phyloP scores from a whole-genome alignment of 208 protist genomes.

The Strigomonas culicis region DNA sequence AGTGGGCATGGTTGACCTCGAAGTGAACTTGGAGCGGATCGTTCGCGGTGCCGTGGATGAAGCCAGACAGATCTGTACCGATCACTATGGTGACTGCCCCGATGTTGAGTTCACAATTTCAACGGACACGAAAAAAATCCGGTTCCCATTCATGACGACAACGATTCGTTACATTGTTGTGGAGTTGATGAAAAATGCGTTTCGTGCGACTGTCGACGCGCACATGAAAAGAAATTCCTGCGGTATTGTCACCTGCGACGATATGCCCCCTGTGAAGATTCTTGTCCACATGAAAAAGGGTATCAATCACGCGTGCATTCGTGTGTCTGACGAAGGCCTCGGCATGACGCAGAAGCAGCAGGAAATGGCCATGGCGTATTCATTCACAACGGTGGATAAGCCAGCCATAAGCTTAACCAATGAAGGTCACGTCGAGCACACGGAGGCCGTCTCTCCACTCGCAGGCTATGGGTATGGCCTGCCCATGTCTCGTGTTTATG shows the following conservation, averaged over 20 bases:
- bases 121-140: slow-evolving; percentile 49
- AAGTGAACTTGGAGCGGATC: slow-evolving; percentile 83
- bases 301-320: slow-evolving; percentile 78
- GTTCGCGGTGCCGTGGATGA: slow-evolving; percentile 81
- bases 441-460: slow-evolving; percentile 46
- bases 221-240: slow-evolving; percentile 71
- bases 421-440: slow-evolving; percentile 14
- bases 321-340: slow-evolving; percentile 77
- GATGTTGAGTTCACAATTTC: slow-evolving; percentile 79
- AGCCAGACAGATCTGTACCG: slow-evolving; percentile 87
- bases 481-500: slow-evolving; percentile 92
- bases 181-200: slow-evolving; percentile 95
- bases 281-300: slow-evolving; percentile 67
- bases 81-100: slow-evolving; percentile 88
- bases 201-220: slow-evolving; percentile 86
- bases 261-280: slow-evolving; percentile 80
- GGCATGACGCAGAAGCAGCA: slow-evolving; percentile 75
- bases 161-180: slow-evolving; percentile 94
- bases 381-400: slow-evolving; percentile 90
- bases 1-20: slow-evolving; percentile 82
- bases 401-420: slow-evolving; percentile 33
- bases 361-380: slow-evolving; percentile 90
- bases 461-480: slow-evolving; percentile 95
- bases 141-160: slow-evolving; percentile 91
- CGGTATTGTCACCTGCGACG: slow-evolving; percentile 66